Conservation (phyloP, 192 early-diverging fungal genomes). For the Coemansia sp. region DNA sequence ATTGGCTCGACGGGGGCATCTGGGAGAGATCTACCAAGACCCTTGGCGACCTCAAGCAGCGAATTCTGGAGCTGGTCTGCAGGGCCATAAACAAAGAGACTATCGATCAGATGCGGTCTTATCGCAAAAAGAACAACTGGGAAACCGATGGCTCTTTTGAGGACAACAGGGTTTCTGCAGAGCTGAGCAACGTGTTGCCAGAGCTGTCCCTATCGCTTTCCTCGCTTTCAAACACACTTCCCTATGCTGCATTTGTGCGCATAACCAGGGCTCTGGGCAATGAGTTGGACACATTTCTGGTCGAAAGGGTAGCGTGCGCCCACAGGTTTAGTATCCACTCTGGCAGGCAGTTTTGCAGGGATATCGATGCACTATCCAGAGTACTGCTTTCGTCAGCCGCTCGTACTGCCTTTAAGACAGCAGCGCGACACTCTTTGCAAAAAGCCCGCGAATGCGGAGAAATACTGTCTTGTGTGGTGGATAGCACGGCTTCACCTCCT, state of each 20-base stretch:
- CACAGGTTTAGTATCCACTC: constrained; percentile 32
- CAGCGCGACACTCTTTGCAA: constrained; percentile 7
- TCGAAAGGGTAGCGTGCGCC: constrained; percentile 39
- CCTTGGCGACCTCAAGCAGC: constrained; percentile 34
- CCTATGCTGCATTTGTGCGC: constrained; percentile 19
- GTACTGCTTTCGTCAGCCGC: constrained; percentile 16
- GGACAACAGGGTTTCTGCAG: background rate
- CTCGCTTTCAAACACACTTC: constrained; percentile 21
- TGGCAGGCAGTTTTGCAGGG: constrained; percentile 37
- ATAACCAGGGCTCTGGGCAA: constrained; percentile 28
- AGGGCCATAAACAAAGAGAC: constrained; percentile 42
- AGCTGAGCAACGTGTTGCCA: background rate
- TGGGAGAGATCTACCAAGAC: constrained; percentile 44
- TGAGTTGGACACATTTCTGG: constrained; percentile 40
- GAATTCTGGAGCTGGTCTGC: constrained; percentile 30
- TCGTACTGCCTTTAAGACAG: background rate
- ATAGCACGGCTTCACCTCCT: constrained; percentile 7
- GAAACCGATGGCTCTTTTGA: background rate
- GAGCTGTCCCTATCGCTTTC: constrained; percentile 18
- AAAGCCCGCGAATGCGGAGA: constrained; percentile 28
- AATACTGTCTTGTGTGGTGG: constrained; percentile 22
- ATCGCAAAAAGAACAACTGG: constrained; percentile 47
- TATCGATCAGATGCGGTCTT: constrained; percentile 38
- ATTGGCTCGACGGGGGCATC: constrained; percentile 49
- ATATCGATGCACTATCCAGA: constrained; percentile 23